Evolutionary conservation across 116 monocot species (phyloP).

Genomic region (Phalaenopsis hybrid): DNA sequence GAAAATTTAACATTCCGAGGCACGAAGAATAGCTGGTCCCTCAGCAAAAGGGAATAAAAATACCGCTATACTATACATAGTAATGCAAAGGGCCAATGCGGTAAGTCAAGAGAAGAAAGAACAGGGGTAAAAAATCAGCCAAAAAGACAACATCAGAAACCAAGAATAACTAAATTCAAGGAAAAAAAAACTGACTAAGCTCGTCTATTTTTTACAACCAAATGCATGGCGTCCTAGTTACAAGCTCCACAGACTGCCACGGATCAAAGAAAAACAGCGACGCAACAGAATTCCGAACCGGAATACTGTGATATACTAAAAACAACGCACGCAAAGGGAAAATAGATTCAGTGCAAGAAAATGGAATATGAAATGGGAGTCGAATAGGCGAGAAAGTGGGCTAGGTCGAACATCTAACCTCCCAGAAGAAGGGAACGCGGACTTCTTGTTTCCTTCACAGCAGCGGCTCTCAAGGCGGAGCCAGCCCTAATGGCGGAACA

Average conservation of each 20-base stretch:
- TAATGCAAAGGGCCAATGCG: too few species aligned
- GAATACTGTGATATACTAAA: background rate
- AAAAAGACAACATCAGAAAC: background rate
- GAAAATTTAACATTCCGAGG: background rate
- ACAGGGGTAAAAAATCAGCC: background rate
- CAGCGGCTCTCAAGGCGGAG: background rate
- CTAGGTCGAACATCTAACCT: slow-evolving; percentile 4
- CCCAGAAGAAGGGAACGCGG: background rate
- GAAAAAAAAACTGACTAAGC: background rate
- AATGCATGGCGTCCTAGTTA: background rate
- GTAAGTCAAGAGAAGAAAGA: background rate
- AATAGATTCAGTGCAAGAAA: background rate
- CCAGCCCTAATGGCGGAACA: background rate
- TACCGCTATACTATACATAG: background rate
- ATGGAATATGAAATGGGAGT: background rate
- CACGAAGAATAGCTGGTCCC: background rate
- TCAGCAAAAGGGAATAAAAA: background rate
- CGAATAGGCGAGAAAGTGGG: background rate
- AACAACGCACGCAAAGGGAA: background rate
- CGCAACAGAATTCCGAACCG: background rate
- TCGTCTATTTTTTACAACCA: background rate
- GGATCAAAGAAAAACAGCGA: background rate
- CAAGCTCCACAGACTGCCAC: background rate
- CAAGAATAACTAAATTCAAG: background rate
- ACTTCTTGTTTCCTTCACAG: background rate